Percentiles rank a stretch among this genome's conserved stretches.
phyloP scores from a whole-genome alignment of 2,329 filamentous ascomycete genomes.

The Penicillium sp. region DNA sequence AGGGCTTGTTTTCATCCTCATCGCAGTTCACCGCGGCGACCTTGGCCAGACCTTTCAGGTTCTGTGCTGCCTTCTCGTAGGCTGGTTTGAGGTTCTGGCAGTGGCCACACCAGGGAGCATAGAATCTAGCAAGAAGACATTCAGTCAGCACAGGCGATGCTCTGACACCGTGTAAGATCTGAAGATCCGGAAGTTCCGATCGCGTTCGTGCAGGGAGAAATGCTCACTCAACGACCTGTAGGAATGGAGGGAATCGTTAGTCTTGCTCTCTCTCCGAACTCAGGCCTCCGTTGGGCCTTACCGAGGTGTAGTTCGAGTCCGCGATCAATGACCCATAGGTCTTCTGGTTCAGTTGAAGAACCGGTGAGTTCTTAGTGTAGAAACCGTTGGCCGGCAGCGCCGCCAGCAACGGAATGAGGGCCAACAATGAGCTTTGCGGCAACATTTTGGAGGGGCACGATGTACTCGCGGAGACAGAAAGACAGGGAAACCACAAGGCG shows the following conservation, averaged over 20 bases:
- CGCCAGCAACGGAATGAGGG: constrained; percentile 57
- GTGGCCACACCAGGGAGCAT: constrained; percentile 96
- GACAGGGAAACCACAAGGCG: neutral
- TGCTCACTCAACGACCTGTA: constrained; percentile 50
- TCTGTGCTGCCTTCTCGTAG: constrained; percentile 89
- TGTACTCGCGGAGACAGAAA: neutral
- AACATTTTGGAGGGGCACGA: constrained; percentile 24
- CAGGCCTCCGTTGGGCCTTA: constrained; percentile 42
- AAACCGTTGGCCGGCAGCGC: constrained; percentile 61
- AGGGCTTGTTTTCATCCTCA: constrained; percentile 80
- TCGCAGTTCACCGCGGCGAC: constrained; percentile 95
- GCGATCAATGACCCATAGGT: constrained; percentile 77
- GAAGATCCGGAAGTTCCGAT: neutral
- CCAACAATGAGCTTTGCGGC: constrained; percentile 42
- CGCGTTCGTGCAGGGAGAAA: constrained; percentile 4
- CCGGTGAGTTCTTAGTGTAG: constrained; percentile 80
- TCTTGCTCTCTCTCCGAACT: too few species aligned
- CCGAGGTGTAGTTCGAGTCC: constrained; percentile 85
- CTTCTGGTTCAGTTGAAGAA: constrained; percentile 72
- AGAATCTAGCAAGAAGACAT: constrained; percentile 63
- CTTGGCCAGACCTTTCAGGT: constrained; percentile 84
- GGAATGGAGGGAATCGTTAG: neutral
- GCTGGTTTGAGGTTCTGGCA: constrained; percentile 93
- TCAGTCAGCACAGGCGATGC: constrained; percentile 9
- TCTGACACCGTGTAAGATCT: neutral